Conservation (phyloP, 1,284 basidiomycete genomes). For the Peniophora sp. region DNA sequence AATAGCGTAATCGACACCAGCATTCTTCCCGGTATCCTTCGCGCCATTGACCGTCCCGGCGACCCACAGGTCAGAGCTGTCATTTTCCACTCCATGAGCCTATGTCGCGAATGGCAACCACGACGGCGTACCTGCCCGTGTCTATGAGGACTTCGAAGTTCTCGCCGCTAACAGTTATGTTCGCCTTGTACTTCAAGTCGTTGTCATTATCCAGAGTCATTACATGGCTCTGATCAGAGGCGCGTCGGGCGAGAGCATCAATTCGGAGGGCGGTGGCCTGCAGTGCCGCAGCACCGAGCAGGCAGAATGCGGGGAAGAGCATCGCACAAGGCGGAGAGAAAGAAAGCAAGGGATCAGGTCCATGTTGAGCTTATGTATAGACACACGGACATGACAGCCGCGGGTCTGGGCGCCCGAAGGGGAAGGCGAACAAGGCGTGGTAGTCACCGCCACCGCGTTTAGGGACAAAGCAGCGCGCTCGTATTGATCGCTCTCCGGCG, state of each 20-base stretch:
- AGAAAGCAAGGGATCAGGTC: neutral
- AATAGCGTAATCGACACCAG: constrained; percentile 42
- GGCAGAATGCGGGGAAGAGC: neutral
- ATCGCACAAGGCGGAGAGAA: neutral
- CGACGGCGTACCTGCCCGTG: constrained; percentile 1
- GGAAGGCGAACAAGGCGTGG: too few relatives aligned
- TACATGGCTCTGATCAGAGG: neutral
- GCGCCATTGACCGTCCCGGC: constrained; percentile 36
- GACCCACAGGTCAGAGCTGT: constrained; percentile 55
- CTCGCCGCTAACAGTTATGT: neutral
- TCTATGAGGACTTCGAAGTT: neutral
- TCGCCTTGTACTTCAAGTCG: neutral
- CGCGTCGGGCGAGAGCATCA: neutral
- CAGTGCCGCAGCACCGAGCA: neutral
- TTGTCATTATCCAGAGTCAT: neutral
- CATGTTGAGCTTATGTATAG: neutral
- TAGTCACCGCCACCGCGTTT: too few relatives aligned
- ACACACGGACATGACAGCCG: neutral
- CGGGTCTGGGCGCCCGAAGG: too few relatives aligned
- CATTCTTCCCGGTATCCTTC: constrained; percentile 32
- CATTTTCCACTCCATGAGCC: neutral
- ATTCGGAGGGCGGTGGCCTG: neutral
- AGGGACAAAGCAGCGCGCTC: too few relatives aligned
- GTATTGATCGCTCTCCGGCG: too few relatives aligned
- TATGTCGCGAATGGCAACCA: constrained; percentile 5